Evolutionary conservation across 306 rosid genomes (phyloP).

Genomic region (Quercus mongolica): DNA sequence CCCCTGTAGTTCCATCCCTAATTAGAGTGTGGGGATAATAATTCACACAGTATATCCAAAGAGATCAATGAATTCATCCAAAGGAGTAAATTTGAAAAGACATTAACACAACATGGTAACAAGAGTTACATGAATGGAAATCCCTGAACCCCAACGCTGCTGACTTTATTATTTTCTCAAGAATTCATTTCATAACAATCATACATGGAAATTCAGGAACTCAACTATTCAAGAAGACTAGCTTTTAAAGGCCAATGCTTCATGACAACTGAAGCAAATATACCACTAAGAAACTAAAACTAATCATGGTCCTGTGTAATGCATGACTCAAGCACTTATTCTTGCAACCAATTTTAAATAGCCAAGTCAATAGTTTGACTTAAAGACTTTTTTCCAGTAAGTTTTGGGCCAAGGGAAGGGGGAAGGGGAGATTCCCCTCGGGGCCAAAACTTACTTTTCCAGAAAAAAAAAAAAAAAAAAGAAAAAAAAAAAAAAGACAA

Average conservation of each 20-base stretch:
- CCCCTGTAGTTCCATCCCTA: too few species aligned
- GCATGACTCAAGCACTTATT: background rate
- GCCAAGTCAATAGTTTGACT: background rate
- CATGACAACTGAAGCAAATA: background rate
- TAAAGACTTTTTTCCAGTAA: too few species aligned
- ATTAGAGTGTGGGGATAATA: too few species aligned
- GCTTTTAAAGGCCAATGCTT: background rate
- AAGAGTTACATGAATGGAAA: background rate
- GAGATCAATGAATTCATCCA: background rate
- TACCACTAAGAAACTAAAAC: background rate
- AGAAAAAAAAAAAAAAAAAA: too few species aligned
- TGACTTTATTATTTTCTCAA: background rate
- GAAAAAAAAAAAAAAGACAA: rapidly evolving
- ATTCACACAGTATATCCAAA: background rate
- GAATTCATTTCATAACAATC: background rate
- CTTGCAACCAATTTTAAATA: background rate
- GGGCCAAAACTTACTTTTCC: too few species aligned
- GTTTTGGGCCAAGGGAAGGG: too few species aligned
- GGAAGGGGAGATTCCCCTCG: too few species aligned
- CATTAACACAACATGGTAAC: background rate
- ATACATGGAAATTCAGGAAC: background rate
- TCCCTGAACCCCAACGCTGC: background rate
- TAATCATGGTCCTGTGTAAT: background rate
- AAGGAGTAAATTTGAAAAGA: background rate
- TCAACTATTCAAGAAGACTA: background rate